Conservation (phyloP, 2,329 filamentous ascomycete species). For the Cercospora berteroae region DNA sequence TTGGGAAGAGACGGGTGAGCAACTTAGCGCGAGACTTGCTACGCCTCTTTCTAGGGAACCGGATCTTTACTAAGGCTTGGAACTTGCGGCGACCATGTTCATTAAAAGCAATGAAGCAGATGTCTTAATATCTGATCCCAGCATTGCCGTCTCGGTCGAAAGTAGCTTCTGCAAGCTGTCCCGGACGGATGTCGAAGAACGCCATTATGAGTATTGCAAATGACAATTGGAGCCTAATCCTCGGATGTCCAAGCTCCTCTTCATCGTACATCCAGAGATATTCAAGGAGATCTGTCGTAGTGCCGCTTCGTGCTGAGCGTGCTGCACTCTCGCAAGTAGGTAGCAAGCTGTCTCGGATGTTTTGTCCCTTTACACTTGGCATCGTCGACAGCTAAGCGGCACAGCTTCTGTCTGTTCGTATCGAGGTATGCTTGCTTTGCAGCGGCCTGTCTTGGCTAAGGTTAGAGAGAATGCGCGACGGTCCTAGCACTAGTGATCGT, state of each 20-base stretch:
- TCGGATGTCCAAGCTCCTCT: not conserved
- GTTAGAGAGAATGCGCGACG: not conserved
- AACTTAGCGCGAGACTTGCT: not conserved
- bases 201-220: not conserved
- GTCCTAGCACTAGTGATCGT: not conserved
- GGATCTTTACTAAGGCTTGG: not conserved
- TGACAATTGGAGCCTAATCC: not conserved
- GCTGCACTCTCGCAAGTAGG: not conserved
- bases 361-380: not conserved
- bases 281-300: not conserved
- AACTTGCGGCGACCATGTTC: not conserved
- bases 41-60: not conserved
- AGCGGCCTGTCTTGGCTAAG: not conserved
- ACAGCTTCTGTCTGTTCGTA: not conserved
- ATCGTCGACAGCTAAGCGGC: not conserved
- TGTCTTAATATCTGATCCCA: not conserved
- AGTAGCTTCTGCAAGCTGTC: not conserved
- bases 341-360: not conserved
- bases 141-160: not conserved
- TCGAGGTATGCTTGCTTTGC: not conserved
- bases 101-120: not conserved
- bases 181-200: not conserved
- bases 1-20: not conserved
- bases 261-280: not conserved
- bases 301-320: not conserved